Percentiles rank a stretch among this genome's conserved stretches.
phyloP scores from a whole-genome alignment of 2,329 filamentous ascomycete species.

The Diaporthe capsici region DNA sequence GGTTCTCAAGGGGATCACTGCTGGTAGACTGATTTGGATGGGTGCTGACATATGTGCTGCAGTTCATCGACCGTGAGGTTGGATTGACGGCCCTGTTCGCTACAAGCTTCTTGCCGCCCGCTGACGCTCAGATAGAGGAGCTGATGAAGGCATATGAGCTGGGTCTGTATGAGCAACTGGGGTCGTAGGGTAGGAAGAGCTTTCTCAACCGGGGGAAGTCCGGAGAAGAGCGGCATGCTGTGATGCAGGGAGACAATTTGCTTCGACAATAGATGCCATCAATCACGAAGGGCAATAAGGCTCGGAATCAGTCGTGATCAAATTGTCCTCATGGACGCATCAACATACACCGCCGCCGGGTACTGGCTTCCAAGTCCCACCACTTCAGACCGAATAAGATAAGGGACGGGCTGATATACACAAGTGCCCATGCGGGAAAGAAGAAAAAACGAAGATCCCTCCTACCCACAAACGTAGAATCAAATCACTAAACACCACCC shows the following conservation, averaged over 20 bases:
- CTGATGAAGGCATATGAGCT: conserved; percentile 23
- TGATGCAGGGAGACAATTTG: background rate
- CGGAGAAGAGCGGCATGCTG: background rate
- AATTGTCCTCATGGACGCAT: conserved; percentile 27
- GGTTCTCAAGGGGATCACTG: conserved; percentile 42
- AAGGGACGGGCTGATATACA: conserved; percentile 26
- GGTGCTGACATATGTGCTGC: conserved; percentile 1
- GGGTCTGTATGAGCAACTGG: background rate
- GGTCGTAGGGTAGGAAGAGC: background rate
- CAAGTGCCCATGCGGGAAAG: conserved; percentile 22
- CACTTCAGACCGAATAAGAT: background rate
- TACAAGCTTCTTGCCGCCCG: conserved; percentile 53
- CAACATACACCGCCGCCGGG: background rate
- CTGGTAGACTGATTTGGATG: background rate
- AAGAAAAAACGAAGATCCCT: background rate
- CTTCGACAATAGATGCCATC: no score
- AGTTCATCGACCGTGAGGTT: conserved; percentile 51
- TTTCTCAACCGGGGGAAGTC: background rate
- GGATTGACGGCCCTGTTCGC: conserved; percentile 58
- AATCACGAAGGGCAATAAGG: background rate
- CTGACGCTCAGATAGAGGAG: conserved; percentile 6
- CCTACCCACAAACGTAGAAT: conserved; percentile 11
- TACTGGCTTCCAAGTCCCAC: background rate
- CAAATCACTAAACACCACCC: conserved; percentile 30
- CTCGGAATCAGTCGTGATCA: conserved; percentile 3